These are phyloP conservation scores for Suhomyces ambrosiae DNA, from an alignment of 1,139 yeast genomes.

Conservation along the genomic window DNA sequence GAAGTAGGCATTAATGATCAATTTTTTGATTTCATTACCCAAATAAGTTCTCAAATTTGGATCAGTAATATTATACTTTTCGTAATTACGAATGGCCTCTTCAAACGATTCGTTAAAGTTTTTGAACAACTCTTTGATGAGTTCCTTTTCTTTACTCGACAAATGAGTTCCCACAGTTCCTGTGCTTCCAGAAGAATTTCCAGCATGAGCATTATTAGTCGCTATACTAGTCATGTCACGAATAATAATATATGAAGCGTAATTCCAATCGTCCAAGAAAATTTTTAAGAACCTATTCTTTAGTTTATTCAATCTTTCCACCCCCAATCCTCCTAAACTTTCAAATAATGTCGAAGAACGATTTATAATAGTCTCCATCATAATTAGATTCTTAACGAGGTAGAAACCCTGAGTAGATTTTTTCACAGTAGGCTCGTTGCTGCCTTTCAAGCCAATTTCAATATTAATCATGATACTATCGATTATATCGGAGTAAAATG, in stretches of 20 bases:
- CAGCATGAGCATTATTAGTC: constrained; percentile 39
- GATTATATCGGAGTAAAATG: constrained; percentile 71
- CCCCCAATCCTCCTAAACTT: constrained; percentile 65
- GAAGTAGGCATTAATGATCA: constrained; percentile 80
- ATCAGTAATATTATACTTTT: constrained; percentile 67
- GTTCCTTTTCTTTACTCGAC: constrained; percentile 75
- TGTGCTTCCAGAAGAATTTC: constrained; percentile 29
- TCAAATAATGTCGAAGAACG: constrained; percentile 55
- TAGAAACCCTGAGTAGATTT: constrained; percentile 69
- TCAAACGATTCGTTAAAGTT: constrained; percentile 84
- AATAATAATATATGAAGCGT: constrained; percentile 71
- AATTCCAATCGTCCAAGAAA: constrained; percentile 84
- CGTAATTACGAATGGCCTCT: constrained; percentile 64
- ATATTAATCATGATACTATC: constrained; percentile 67
- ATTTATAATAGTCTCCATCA: constrained; percentile 73
- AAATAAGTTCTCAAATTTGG: constrained; percentile 61
- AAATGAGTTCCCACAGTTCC: constrained; percentile 24
- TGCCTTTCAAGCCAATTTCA: constrained; percentile 55
- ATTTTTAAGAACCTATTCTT: constrained; percentile 75
- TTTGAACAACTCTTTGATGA: constrained; percentile 81
- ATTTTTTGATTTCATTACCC: constrained; percentile 63
- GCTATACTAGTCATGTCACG: constrained; percentile 66
- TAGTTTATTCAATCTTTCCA: constrained; percentile 64
- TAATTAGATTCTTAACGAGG: constrained; percentile 67
- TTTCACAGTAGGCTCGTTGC: constrained; percentile 29